phyloP scores from a whole-genome alignment of 2,329 filamentous ascomycete genomes.

The Teratosphaeria epicoccoides region DNA sequence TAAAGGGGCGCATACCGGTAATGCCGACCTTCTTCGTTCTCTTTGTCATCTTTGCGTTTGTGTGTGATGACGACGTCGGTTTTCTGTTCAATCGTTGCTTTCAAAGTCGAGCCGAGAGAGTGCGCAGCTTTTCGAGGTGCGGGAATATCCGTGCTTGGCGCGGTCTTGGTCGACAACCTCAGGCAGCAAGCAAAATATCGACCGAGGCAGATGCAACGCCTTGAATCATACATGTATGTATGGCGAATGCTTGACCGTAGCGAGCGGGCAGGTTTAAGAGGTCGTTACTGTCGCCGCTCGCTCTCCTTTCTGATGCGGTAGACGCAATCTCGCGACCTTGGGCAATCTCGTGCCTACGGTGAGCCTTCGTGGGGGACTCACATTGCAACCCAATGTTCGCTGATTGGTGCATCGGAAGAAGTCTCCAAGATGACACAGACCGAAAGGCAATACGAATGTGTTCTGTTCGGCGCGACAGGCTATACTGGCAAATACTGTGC shows the following conservation, averaged over 20 bases:
- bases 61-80: slow-evolving; percentile 3
- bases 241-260: too few species aligned
- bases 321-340: too few species aligned
- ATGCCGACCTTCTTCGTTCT: slow-evolving; percentile 98
- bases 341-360: too few species aligned
- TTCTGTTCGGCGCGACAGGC: slow-evolving; percentile 60
- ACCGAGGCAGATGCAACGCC: neutral
- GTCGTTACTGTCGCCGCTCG: too few species aligned
- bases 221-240: too few species aligned
- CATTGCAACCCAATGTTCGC: too few species aligned
- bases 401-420: too few species aligned
- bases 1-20: slow-evolving; percentile 48
- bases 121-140: neutral
- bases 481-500: slow-evolving; percentile 73
- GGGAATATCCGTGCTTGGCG: neutral
- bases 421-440: slow-evolving; percentile 33
- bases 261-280: too few species aligned
- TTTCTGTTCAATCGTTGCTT: neutral
- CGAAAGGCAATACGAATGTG: slow-evolving; percentile 49
- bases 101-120: neutral
- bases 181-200: neutral
- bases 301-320: too few species aligned
- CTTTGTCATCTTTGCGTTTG: slow-evolving; percentile 68
- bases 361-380: too few species aligned
- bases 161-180: neutral